These are phyloP conservation scores for Moesziomyces antarcticus DNA, from an alignment of 1,284 basidiomycete species.

Conservation along the genomic window DNA sequence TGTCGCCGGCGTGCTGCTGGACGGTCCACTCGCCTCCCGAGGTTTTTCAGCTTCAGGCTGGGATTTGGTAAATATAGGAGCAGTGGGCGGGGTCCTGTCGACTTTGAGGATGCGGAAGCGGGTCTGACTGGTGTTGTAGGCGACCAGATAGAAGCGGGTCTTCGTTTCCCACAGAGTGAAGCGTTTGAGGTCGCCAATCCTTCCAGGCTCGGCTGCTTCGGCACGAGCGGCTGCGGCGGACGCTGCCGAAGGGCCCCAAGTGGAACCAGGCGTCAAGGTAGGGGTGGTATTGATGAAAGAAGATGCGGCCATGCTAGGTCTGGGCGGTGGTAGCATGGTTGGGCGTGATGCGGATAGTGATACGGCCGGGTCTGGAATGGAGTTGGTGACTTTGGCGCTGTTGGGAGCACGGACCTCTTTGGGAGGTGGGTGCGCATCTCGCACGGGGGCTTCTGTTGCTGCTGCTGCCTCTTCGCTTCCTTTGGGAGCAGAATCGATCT, in stretches of 20 bases:
- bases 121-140: constrained; percentile 63
- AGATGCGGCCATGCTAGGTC: constrained; percentile 41
- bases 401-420: constrained; percentile 31
- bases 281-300: constrained; percentile 45
- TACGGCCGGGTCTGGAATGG: constrained; percentile 44
- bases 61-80: constrained; percentile 7
- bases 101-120: constrained; percentile 63
- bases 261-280: constrained; percentile 45
- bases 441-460: constrained; percentile 7
- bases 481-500: not conserved
- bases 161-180: constrained; percentile 66
- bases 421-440: constrained; percentile 1
- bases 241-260: constrained; percentile 42
- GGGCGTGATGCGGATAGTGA: constrained; percentile 37
- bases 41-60: constrained; percentile 4
- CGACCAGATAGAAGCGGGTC: constrained; percentile 64
- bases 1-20: not conserved
- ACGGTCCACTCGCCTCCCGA: constrained; percentile 5
- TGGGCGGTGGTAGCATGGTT: constrained; percentile 40
- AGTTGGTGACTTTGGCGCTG: constrained; percentile 37
- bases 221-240: constrained; percentile 43
- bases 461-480: not conserved
- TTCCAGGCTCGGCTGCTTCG: constrained; percentile 43
- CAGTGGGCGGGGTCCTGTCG: constrained; percentile 58
- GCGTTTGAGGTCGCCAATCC: constrained; percentile 58